phyloP scores from a whole-genome alignment of 2,329 filamentous ascomycete species.

The Westerdykella sp. region DNA sequence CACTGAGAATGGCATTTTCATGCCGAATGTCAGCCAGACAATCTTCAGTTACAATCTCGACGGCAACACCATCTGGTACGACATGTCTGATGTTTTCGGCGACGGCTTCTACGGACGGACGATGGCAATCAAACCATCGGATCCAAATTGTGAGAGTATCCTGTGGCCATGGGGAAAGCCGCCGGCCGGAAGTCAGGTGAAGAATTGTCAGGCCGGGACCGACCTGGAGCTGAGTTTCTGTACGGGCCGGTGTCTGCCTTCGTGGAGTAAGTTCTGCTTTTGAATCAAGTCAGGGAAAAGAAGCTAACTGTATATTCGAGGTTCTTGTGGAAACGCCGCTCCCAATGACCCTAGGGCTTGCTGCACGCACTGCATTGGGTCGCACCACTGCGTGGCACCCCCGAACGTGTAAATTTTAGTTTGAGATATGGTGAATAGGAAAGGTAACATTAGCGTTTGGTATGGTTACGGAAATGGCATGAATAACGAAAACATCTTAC shows the following conservation, averaged over 20 bases:
- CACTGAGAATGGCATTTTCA: constrained; percentile 16
- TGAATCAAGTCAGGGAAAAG: neutral
- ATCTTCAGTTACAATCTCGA: constrained; percentile 27
- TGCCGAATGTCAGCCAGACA: constrained; percentile 25
- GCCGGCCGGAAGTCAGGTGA: constrained; percentile 19
- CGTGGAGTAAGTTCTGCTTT: constrained; percentile 20
- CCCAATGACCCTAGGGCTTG: constrained; percentile 15
- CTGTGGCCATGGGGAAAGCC: constrained; percentile 19
- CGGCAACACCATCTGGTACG: constrained; percentile 18
- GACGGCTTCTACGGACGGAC: constrained; percentile 21
- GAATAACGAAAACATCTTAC: no score
- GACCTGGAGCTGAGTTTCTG: constrained; percentile 26
- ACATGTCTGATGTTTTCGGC: constrained; percentile 24
- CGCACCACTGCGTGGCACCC: constrained; percentile 22
- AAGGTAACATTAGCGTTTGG: no score
- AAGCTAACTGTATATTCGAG: constrained; percentile 3
- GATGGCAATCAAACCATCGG: constrained; percentile 19
- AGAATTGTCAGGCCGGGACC: constrained; percentile 15
- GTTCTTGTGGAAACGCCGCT: constrained; percentile 16
- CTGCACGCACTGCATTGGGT: constrained; percentile 27
- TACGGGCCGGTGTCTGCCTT: constrained; percentile 24
- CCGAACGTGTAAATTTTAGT: constrained; percentile 1
- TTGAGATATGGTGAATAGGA: no score
- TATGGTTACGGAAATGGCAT: no score
- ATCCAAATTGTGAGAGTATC: constrained; percentile 19